Percentiles rank a stretch among this genome's conserved stretches.
These are phyloP conservation scores for Stagonosporopsis vannaccii DNA, from an alignment of 2,329 filamentous ascomycete genomes.

Conservation along the genomic window DNA sequence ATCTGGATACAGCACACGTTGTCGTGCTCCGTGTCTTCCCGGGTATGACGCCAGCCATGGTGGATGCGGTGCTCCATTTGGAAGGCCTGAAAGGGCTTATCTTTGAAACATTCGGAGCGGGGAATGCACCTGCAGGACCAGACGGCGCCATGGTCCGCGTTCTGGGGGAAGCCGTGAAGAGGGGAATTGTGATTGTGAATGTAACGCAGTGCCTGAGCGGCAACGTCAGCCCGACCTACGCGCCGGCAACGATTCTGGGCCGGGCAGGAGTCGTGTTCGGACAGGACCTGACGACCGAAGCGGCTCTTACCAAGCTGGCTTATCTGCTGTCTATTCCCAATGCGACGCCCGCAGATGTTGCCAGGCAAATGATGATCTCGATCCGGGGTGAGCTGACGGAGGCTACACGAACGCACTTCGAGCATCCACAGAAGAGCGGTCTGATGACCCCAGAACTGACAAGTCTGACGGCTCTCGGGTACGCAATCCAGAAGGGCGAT, in stretches of 20 bases:
- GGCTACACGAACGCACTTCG: constrained; percentile 74
- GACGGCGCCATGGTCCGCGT: constrained; percentile 82
- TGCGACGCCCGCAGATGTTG: constrained; percentile 70
- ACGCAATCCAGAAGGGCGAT: constrained; percentile 78
- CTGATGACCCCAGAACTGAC: constrained; percentile 64
- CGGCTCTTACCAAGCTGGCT: constrained; percentile 87
- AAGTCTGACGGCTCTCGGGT: constrained; percentile 78
- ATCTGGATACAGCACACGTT: constrained; percentile 85
- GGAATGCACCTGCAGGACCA: constrained; percentile 84
- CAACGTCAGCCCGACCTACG: constrained; percentile 52
- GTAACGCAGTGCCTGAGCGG: constrained; percentile 80
- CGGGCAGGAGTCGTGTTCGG: constrained; percentile 88
- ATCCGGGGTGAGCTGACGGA: constrained; percentile 88
- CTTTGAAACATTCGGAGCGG: constrained; percentile 91
- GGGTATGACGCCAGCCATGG: constrained; percentile 91
- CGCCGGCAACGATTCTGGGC: constrained; percentile 69
- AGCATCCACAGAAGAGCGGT: constrained; percentile 70
- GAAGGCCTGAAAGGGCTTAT: constrained; percentile 82
- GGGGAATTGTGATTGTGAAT: constrained; percentile 87
- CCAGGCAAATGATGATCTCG: constrained; percentile 73
- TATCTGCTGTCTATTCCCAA: constrained; percentile 78
- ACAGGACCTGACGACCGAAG: constrained; percentile 87
- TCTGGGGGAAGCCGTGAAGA: constrained; percentile 76
- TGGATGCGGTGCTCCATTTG: constrained; percentile 80
- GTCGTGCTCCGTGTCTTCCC: constrained; percentile 90